Conservation (phyloP, 1,284 basidiomycete species). For the Melampsora larici-populina region DNA sequence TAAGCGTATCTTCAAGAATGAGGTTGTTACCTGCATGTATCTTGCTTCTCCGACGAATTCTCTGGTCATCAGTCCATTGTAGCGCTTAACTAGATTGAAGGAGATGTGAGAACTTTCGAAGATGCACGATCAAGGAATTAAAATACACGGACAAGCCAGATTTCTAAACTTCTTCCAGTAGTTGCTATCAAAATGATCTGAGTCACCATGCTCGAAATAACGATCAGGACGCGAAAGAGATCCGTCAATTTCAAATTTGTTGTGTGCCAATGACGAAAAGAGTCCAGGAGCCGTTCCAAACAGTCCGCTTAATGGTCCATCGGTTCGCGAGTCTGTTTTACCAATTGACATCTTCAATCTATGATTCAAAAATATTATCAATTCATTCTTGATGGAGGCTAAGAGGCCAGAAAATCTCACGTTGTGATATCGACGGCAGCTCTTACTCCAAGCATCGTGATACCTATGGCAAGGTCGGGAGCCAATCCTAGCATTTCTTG, state of each 20-base stretch:
- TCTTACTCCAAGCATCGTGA: constrained; percentile 21
- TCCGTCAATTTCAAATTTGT: constrained; percentile 43
- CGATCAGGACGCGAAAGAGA: constrained; percentile 32
- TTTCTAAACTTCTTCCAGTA: constrained; percentile 9
- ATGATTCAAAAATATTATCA: not conserved
- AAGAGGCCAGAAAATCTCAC: constrained; percentile 11
- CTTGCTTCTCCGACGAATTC: not conserved
- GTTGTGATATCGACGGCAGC: constrained; percentile 34
- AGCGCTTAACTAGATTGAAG: not conserved
- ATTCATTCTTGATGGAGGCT: not conserved
- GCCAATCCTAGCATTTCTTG: constrained; percentile 41
- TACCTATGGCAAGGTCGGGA: constrained; percentile 26
- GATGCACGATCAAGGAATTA: not conserved
- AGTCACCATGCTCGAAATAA: constrained; percentile 12
- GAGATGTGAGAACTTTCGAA: not conserved
- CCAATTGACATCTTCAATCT: constrained; percentile 2
- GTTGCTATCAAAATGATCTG: constrained; percentile 6
- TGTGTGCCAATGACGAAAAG: constrained; percentile 22
- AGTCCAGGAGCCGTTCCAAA: not conserved
- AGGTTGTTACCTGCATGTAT: no score
- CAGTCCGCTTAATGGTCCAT: not conserved
- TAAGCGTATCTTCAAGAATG: no score
- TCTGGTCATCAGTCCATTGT: not conserved
- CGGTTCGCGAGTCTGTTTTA: not conserved
- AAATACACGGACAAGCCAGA: not conserved